Base-by-base conservation (phyloP, 2,329 filamentous ascomycete genomes). In the Diaporthe citriasiana region DNA sequence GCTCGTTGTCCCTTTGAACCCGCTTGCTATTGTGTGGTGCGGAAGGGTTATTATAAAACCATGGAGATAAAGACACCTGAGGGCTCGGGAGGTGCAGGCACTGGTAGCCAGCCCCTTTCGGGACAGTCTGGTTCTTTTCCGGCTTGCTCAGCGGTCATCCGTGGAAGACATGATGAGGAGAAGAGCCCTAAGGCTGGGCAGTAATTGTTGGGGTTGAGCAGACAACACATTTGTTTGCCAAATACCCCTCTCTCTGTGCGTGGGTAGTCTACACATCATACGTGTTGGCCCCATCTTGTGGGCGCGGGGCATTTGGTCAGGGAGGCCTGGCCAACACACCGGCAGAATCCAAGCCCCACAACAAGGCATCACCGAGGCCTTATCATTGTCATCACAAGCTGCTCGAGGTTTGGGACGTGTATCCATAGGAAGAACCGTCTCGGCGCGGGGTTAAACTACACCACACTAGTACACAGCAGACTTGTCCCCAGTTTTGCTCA, bases 281-380 rank as follows among this genome's bases (percentile, higher is more conserved):
- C 45, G 63, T 66, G 63, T 51, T 51, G 63, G 63, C 45, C 60
- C 45, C 63, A 66, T 66, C 30, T n/a, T n/a, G 30, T 51, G 22
- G 45, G 45, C 45, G 45, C 63, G 45, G 63, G 63, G 63, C 63
- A 66, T 38, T 51, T 47, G 40, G 15, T 35, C 59, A 50, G 27
- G 63, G 45, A 38, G 33, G 63, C 63, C 63, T 38, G 63, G 63
- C 63, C 63, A 68, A 53, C 63, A 40, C 33, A 47, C 63, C n/a
- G 47, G 63, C 63, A 53, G 63, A 68, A 68, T 68, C 63, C 47
- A n/a, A n/a, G 63, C n/a, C 47, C 63, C 63, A 68, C 63, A 51
- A 17, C 15, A 27, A 40, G 47, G 33, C 63, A 8, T 66, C 60
- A 66, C 60, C 45, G 30, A 66, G 30, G 63, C 63, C 63, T 66